Evolutionary conservation across 345 rosid genomes (phyloP), one percentile per base, ranked within the genome.

Genomic region (Turritis glabra): DNA sequence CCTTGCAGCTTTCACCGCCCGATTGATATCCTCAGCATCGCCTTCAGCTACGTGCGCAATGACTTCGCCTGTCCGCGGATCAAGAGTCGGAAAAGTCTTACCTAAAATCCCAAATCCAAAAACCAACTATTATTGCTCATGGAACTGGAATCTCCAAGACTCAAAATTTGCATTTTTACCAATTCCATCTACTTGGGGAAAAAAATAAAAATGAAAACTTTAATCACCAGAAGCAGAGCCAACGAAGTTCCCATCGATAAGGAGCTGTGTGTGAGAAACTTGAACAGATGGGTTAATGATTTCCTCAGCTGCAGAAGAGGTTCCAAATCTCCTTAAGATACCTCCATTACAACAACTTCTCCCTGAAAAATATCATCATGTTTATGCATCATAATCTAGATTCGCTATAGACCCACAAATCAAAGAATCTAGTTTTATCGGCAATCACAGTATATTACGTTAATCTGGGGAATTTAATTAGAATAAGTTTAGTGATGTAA

Each of bases 11-110:
- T 82, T 66, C 15, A 95, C 99, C 0, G 99, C 97, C 18, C 89
- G 80, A 60, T 95, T 69, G 46, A 95, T 63, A 81, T 95, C 99
- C 83, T 91, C 99, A 18, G 80, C 84, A 77, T 91, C 97, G 0
- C 90, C 98, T 87, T 94, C 98, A 63, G 99, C 97, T n/a, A 95
- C 92, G 53, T 87, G 53, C 40, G 96, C 85, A 82, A 91, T 95
- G 68, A 88, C 90, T 50, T 92, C 90, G 26, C 97, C 99, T 8
- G 93, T 87, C 52, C 99, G 88, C 3, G 99, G 99, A 75, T 95
- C 99, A 74, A 80, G 61, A 12, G 97, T 92, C 15, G 95, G 88
- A 55, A 95, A 95, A 17, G 99, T 89, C 84, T 76, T 86, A 23
- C 93, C 92, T 88, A 57, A 44, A 62, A 54, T 23, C 22, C 44